Percentiles rank a stretch among this genome's conserved stretches.
Evolutionary conservation across 2,329 filamentous ascomycete genomes (phyloP).

Genomic region (Cytospora chrysosperma): DNA sequence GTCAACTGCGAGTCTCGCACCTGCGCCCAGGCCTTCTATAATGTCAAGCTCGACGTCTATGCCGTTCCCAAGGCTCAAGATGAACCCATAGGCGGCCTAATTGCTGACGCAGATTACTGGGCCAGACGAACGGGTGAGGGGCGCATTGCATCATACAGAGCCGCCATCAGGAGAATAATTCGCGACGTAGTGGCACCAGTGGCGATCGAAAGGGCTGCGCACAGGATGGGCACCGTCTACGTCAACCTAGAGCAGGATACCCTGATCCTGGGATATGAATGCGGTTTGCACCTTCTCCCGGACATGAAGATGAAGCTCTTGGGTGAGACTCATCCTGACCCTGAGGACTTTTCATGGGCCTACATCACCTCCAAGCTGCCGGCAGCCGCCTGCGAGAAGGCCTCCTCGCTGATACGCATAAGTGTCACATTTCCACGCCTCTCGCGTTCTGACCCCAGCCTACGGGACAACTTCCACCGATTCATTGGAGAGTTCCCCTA

Average conservation of each 20-base stretch:
- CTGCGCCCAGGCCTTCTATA: constrained; percentile 5
- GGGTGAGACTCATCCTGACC: accelerated
- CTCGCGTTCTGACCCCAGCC: no score
- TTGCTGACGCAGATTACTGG: no score
- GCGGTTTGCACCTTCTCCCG: not conserved
- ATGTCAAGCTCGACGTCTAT: constrained; percentile 4
- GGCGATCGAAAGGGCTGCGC: not conserved
- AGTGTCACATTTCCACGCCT: no score
- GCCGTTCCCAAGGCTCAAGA: no score
- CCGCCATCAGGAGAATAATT: not conserved
- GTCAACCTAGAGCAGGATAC: constrained; percentile 3
- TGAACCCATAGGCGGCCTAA: no score
- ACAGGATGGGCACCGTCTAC: not conserved
- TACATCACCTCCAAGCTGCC: not conserved
- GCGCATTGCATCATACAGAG: no score
- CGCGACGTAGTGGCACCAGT: not conserved
- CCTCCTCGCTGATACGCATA: not conserved
- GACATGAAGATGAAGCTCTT: not conserved
- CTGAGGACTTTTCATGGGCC: not conserved
- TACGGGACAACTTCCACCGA: no score
- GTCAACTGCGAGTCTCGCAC: constrained; percentile 1
- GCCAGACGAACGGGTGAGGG: not conserved
- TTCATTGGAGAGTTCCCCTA: no score
- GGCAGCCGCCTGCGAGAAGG: not conserved
- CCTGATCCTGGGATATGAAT: not conserved